These are phyloP conservation scores for Ramalina peruviana DNA, from an alignment of 495 filamentous ascomycete genomes.

Conservation along the genomic window DNA sequence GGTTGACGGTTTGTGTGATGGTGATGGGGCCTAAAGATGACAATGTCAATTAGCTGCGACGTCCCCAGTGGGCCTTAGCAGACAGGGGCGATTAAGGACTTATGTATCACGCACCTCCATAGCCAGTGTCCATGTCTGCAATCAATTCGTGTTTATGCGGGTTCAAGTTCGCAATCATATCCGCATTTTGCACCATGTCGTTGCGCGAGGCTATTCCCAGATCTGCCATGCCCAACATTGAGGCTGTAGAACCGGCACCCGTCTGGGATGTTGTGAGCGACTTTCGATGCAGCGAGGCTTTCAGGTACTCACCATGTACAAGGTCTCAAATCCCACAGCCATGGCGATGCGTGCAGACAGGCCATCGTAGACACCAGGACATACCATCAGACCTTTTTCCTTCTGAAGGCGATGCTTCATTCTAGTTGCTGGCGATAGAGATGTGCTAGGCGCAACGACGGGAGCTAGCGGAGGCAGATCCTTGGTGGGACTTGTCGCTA, in stretches of 20 bases:
- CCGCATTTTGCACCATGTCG: constrained; percentile 52
- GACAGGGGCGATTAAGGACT: neutral
- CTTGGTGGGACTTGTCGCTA: neutral
- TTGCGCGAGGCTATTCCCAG: constrained; percentile 47
- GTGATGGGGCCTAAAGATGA: constrained; percentile 37
- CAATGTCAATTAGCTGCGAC: neutral
- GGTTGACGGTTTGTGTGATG: constrained; percentile 46
- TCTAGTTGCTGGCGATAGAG: constrained; percentile 15
- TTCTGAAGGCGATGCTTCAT: constrained; percentile 26
- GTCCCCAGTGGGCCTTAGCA: neutral
- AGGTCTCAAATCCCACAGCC: constrained; percentile 41
- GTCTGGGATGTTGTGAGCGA: constrained; percentile 29
- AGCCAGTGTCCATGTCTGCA: constrained; percentile 58
- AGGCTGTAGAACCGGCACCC: constrained; percentile 53
- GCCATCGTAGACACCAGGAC: constrained; percentile 58
- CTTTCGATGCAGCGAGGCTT: neutral
- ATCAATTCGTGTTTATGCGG: constrained; percentile 44
- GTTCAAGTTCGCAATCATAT: constrained; percentile 51
- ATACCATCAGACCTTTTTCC: constrained; percentile 32
- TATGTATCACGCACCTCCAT: constrained; percentile 31
- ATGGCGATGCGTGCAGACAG: constrained; percentile 52
- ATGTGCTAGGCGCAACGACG: neutral
- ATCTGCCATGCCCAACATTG: constrained; percentile 49
- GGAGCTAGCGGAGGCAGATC: neutral
- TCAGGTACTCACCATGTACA: constrained; percentile 48